Conservation (phyloP, 2,329 filamentous ascomycete species). For the Sclerotinia sclerotiorum region DNA sequence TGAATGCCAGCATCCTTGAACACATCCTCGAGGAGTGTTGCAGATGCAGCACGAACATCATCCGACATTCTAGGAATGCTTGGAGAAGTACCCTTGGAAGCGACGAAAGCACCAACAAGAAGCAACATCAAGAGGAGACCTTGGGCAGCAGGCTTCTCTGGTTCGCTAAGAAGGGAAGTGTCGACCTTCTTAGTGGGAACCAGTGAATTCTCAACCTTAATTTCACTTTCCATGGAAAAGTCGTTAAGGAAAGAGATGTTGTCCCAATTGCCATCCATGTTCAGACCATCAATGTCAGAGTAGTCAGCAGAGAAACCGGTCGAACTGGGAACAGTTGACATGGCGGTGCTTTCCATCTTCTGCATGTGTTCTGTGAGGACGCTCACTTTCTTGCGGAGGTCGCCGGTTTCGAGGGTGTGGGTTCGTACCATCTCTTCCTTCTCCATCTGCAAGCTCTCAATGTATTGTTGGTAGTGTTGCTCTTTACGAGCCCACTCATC, state of each 20-base stretch:
- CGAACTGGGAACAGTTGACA: conserved; percentile 53
- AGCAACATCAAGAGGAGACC: conserved; percentile 93
- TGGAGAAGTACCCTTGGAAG: conserved; percentile 76
- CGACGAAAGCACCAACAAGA: conserved; percentile 92
- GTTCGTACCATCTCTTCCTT: conserved; percentile 87
- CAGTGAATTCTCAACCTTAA: conserved; percentile 57
- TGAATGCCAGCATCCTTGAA: conserved; percentile 74
- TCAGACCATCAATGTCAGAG: conserved; percentile 78
- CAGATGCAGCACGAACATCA: conserved; percentile 75
- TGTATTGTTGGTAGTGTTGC: conserved; percentile 70
- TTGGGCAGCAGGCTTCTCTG: conserved; percentile 68
- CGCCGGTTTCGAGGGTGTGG: conserved; percentile 86
- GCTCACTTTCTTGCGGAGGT: conserved; percentile 88
- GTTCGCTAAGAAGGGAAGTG: conserved; percentile 47
- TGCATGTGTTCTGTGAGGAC: conserved; percentile 73
- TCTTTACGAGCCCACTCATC: conserved; percentile 72
- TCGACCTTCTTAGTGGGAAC: conserved; percentile 56
- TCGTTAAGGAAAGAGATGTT: conserved; percentile 76
- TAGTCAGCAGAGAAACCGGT: conserved; percentile 70
- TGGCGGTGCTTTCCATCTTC: conserved; percentile 64
- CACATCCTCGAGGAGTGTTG: conserved; percentile 74
- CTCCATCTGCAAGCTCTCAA: conserved; percentile 76
- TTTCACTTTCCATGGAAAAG: conserved; percentile 61
- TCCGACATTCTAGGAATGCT: conserved; percentile 77
- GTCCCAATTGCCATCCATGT: conserved; percentile 81